Percentiles rank a stretch among this genome's conserved stretches.
phyloP scores from a whole-genome alignment of 2,329 filamentous ascomycete genomes.

The Diaporthe vaccinii region DNA sequence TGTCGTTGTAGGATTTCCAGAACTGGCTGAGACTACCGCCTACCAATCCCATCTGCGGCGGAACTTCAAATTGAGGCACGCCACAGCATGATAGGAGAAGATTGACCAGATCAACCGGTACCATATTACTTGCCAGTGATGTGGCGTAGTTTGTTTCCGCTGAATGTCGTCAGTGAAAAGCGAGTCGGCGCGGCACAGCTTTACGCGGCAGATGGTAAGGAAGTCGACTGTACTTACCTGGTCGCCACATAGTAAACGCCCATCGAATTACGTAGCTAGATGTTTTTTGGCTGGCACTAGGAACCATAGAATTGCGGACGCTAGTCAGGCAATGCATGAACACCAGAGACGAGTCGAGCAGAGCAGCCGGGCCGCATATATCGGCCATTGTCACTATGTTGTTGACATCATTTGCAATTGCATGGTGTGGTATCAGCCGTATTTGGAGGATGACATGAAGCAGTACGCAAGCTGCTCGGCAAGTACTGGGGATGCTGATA shows the following conservation, averaged over 20 bases:
- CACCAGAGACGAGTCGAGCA: constrained; percentile 84
- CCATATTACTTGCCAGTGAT: constrained; percentile 73
- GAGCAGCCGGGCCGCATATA: constrained; percentile 80
- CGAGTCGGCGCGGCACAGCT: constrained; percentile 34
- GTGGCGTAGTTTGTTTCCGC: constrained; percentile 78
- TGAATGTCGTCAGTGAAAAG: constrained; percentile 48
- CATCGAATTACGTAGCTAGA: constrained; percentile 83
- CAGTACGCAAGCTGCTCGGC: constrained; percentile 82
- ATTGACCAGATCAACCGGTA: constrained; percentile 75
- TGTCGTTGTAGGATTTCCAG: constrained; percentile 59
- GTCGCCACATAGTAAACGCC: constrained; percentile 86
- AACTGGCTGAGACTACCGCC: constrained; percentile 64
- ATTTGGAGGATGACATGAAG: constrained; percentile 77
- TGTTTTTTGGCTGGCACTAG: constrained; percentile 75
- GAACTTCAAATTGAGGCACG: constrained; percentile 50
- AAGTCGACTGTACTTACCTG: constrained; percentile 67
- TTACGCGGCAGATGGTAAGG: constrained; percentile 9
- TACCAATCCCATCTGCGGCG: constrained; percentile 53
- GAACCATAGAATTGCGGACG: constrained; percentile 75
- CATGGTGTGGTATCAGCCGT: constrained; percentile 75
- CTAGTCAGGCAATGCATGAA: constrained; percentile 80
- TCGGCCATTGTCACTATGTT: constrained; percentile 82
- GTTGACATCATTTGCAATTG: constrained; percentile 77
- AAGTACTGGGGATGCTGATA: constrained; percentile 77
- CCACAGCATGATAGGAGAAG: constrained; percentile 80